Conservation (phyloP, 352 stramenopile species). For the Globisporangium irregulare region DNA sequence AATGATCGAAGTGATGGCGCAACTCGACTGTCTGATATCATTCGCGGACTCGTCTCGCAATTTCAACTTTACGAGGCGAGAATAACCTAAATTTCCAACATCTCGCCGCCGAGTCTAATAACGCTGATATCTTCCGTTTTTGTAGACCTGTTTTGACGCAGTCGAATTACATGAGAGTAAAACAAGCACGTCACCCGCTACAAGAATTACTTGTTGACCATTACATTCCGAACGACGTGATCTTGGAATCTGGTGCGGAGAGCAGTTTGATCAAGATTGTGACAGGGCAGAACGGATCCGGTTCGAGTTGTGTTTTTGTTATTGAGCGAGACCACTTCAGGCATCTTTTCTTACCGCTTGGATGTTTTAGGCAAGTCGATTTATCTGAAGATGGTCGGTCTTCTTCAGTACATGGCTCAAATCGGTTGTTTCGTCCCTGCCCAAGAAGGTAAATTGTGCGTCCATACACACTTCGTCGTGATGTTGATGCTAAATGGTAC, state of each 20-base stretch:
- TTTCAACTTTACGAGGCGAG: constrained; percentile 76
- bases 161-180: constrained; percentile 45
- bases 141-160: constrained; percentile 50
- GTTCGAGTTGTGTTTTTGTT: constrained; percentile 21
- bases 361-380: constrained; percentile 72
- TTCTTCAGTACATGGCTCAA: constrained; percentile 84
- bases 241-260: constrained; percentile 27
- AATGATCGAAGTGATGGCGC: constrained; percentile 61
- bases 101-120: not conserved
- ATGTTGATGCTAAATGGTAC: not conserved
- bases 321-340: not conserved
- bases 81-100: not conserved
- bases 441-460: constrained; percentile 56
- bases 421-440: constrained; percentile 81
- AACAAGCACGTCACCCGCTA: constrained; percentile 70
- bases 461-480: not conserved
- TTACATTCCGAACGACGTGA: constrained; percentile 82
- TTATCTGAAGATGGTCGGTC: constrained; percentile 81
- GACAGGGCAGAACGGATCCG: constrained; percentile 84
- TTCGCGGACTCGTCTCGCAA: constrained; percentile 59
- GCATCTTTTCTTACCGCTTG: not conserved
- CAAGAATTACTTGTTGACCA: constrained; percentile 82
- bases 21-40: constrained; percentile 71
- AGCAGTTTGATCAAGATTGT: constrained; percentile 58
- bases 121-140: not conserved